Base-by-base conservation (phyloP, 192 early-diverging fungal species). In the Podila minutissima region DNA sequence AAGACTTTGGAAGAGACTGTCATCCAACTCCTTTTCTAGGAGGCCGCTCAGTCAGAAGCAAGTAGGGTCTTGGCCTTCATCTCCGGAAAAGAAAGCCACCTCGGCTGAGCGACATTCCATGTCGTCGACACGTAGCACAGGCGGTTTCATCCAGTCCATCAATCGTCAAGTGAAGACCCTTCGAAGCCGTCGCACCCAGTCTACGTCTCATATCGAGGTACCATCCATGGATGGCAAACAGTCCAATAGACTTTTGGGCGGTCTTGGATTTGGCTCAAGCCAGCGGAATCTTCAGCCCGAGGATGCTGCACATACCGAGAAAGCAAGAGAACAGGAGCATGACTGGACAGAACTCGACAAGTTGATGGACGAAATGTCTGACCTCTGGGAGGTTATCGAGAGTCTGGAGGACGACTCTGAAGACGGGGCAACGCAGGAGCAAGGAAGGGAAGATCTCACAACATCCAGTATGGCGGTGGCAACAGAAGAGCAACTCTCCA, bases 351-450 rank as follows among this genome's bases (percentile, higher is more conserved):
- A 81, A 24, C 32, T 81, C 15, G 77, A 81, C 17, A 81, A 60
- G 46, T 41, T 81, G 48, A 81, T 81, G 77, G 77, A 81, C 19
- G 77, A 81, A 62, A 73, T 81, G 77, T 68, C 66, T 3, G 55
- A 69, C 12, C 58, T 69, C 24, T 81, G 66, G 70, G 4, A 50
- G 29, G 49, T 66, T 35, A 49, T 63, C 3, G 66, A 72, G 15
- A 28, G 66, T 20, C 28, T 68, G 17, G 64, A 71, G 2, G 75
- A 68, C 28, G 41, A 41, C 7, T 13, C 66, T 7, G 50, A 57
- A 9, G 67, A n/a, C 0, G 28, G 19, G 19, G 65, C 46, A 24
- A 19, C 17, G 4, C 22, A 55, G 53, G 8, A 55, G 24, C 53
- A 55, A 7, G n/a, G 41, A 46, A 55, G 2, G n/a, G 53, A 24